Evolutionary conservation across 768 basidiomycete species (phyloP), one percentile per base, ranked within the genome.

Genomic region (Naganishia onofrii): DNA sequence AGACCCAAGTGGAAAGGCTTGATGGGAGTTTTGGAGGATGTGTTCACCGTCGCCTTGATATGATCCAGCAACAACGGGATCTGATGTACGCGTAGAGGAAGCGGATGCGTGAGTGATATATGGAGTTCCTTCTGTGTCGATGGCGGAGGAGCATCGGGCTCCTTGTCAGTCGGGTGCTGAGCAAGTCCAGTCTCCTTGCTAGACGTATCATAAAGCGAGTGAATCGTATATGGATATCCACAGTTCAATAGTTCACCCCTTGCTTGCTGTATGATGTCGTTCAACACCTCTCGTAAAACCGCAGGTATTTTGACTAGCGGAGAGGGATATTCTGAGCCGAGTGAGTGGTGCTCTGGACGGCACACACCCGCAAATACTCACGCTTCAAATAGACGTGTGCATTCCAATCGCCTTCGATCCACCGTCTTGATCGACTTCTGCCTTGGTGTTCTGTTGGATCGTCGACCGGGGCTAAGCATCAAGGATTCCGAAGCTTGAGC

Each of bases 391-490:
- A 94, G 66, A 93, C 84, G 81, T 94, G 87, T 4, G 89, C 84
- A 0, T 88, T 87, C 77, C 87, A 94, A 76, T 94, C 92, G 0
- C 94, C 94, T 15, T 92, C 89, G 4, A 92, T 87, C 76, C 92
- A 91, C 1, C 92, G 91, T 0, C 83, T 84, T 0, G 87, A 84
- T 34, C 94, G 87, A 56, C 83, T 83, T 34, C 93, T 86, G 17
- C 94, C 94, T 83, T 94, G 92, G 78, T 96, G 93, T 19, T 87
- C 81, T 3, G 87, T 81, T 2, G 93, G 92, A 75, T 91, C 83
- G 77, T 93, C 91, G 6, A 85, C 77, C 0, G 89, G 91, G 0
- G 74, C 78, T 53, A 84, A 76, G 4, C 83, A 21, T 21, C 21
- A 12, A 26, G 26, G 15, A n/a, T n/a, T 21, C 4, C 28, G 8